Conservation (phyloP, 108 stramenopile species). For the Nitzschia inconspicua region DNA sequence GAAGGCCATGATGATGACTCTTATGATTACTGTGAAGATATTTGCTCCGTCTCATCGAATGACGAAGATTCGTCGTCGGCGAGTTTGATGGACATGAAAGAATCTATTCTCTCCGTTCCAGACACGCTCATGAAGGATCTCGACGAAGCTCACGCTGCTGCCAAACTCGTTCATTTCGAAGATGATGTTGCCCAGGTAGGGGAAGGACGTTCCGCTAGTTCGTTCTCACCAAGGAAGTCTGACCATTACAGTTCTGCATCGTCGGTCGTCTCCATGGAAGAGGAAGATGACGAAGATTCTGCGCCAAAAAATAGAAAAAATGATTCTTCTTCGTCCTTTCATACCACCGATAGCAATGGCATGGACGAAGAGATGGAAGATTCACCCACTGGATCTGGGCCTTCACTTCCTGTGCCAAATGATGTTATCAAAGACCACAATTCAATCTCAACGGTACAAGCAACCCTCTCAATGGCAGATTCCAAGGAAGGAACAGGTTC, state of each 20-base stretch:
- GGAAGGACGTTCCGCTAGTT: too few species aligned
- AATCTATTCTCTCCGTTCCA: conserved; percentile 18
- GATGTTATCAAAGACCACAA: background rate
- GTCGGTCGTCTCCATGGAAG: background rate
- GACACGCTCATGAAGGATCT: conserved; percentile 29
- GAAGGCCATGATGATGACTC: conserved; percentile 20
- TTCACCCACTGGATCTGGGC: background rate
- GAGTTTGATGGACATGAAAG: background rate
- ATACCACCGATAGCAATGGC: background rate
- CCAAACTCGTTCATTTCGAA: conserved; percentile 10
- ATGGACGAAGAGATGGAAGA: conserved; percentile 1
- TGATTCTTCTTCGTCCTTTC: background rate
- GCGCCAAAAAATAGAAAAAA: background rate
- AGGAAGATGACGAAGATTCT: background rate
- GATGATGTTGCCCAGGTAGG: too few species aligned
- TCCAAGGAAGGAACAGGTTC: background rate
- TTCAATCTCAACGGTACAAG: background rate
- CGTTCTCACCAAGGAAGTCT: too few species aligned
- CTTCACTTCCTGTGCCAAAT: too few species aligned
- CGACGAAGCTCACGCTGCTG: conserved; percentile 37
- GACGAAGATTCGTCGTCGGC: background rate
- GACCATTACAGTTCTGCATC: too few species aligned
- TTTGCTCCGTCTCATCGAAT: conserved; percentile 2
- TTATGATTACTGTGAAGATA: conserved; percentile 38
- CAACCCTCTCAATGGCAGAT: background rate